A percentile compares a stretch with the other conserved stretches of the same genome.
phyloP scores from a whole-genome alignment of 208 protist species.

The Leishmania major region DNA sequence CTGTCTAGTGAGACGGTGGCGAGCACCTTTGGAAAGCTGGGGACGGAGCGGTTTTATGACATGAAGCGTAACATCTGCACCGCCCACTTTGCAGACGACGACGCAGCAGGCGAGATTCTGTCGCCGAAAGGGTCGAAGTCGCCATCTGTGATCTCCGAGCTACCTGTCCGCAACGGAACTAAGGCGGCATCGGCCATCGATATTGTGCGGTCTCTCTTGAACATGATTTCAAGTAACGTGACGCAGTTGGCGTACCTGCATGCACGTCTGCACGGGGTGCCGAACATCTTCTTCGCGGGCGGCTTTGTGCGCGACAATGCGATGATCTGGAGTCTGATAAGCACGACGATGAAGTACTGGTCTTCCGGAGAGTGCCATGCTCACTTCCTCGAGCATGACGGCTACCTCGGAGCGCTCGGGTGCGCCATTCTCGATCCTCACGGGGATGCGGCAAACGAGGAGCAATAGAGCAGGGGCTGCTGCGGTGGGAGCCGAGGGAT shows the following conservation, averaged over 20 bases:
- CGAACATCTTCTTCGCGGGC: slow-evolving; percentile 95
- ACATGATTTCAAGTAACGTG: slow-evolving; percentile 97
- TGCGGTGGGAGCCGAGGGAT: neutral
- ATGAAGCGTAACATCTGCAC: slow-evolving; percentile 22
- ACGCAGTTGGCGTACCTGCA: slow-evolving; percentile 96
- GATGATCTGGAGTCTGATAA: slow-evolving; percentile 91
- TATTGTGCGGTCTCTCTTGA: slow-evolving; percentile 90
- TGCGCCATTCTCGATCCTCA: slow-evolving; percentile 50
- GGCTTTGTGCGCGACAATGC: slow-evolving; percentile 95
- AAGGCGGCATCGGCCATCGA: slow-evolving; percentile 67
- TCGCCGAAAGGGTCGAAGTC: slow-evolving; percentile 23
- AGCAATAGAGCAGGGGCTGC: neutral
- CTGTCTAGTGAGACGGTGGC: slow-evolving; percentile 86
- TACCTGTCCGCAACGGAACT: slow-evolving; percentile 16
- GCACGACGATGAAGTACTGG: slow-evolving; percentile 94
- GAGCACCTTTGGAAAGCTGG: slow-evolving; percentile 90
- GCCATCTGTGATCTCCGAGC: slow-evolving; percentile 7
- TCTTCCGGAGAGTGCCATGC: slow-evolving; percentile 89
- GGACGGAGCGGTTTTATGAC: slow-evolving; percentile 72
- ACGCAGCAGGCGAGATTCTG: slow-evolving; percentile 37
- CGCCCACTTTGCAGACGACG: slow-evolving; percentile 43
- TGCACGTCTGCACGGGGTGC: slow-evolving; percentile 85
- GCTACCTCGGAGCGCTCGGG: slow-evolving; percentile 95
- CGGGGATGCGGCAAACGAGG: neutral
- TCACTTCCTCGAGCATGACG: slow-evolving; percentile 96